Base-by-base conservation (phyloP, 2,329 filamentous ascomycete species). In the Akanthomyces uredinophilus region DNA sequence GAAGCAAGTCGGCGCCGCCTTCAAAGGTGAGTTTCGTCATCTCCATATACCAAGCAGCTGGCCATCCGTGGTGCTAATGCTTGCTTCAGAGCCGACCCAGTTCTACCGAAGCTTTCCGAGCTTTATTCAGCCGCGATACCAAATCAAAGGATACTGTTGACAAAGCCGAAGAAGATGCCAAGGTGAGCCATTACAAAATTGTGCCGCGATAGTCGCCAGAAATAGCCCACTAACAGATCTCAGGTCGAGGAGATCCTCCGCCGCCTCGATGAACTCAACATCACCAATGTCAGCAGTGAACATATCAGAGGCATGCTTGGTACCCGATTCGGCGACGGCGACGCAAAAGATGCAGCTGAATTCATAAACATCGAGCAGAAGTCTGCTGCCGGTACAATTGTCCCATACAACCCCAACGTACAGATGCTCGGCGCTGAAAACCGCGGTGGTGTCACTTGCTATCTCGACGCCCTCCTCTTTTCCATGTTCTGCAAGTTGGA, bases 401-500 rank as follows among this genome's bases (percentile, higher is more conserved):
- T 87, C 65, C 84, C 86, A 18, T 96, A 91, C 76, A 83, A 91
- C 61, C 86, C 91, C 10, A 81, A 82, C 59, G 81, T 89, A 8
- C 83, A 83, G 62, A 87, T 98, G 78, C 78, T 91, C 5, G 95
- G 95, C 7, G 94, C 95, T 14, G 89, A 91, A 68, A 99, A 99
- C 71, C 83, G 92, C 53, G 83, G 88, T 50, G 86, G 85, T 53
- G 92, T 96, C 41, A 98, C 94, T n/a, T 99, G 95, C 77, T 98
- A 96, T 72, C 80, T 98, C 18, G 95, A 98, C 73, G 84, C 94
- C 0, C 78, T 98, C 24, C 82, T 99, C 1, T 98, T 97, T 72
- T 90, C 94, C 73, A 97, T 99, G 92, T 98, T 98, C 72, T 90
- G 91, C 20, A 88, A 91, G 64, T 81, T 97, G 43, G 89, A 92